phyloP scores from a whole-genome alignment of 1,139 yeast species.

The Chernovozyma aurita region DNA sequence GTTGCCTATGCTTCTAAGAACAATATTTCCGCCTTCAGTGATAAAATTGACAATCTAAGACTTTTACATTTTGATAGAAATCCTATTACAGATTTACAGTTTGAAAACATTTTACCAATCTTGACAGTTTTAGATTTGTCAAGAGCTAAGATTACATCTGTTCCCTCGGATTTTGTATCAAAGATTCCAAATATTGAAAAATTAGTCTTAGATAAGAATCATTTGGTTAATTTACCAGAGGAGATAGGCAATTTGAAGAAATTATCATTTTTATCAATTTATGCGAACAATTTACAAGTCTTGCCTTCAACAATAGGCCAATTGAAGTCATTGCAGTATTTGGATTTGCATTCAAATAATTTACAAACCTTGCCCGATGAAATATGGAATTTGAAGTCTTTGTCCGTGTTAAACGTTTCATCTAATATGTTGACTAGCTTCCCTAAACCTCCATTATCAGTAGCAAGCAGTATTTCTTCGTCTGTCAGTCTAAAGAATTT shows the following conservation, averaged over 20 bases:
- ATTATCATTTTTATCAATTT: constrained; percentile 64
- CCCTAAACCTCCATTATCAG: constrained; percentile 51
- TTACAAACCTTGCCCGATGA: constrained; percentile 65
- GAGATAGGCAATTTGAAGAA: constrained; percentile 58
- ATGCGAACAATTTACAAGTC: constrained; percentile 67
- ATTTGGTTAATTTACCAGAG: constrained; percentile 70
- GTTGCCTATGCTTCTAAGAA: constrained; percentile 76
- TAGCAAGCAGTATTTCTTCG: constrained; percentile 34
- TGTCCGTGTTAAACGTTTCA: constrained; percentile 66
- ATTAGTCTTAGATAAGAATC: constrained; percentile 76
- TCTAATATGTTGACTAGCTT: constrained; percentile 70
- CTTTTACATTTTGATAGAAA: constrained; percentile 52
- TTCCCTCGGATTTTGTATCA: constrained; percentile 61
- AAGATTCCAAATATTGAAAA: constrained; percentile 68
- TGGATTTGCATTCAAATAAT: constrained; percentile 87
- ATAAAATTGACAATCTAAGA: constrained; percentile 55
- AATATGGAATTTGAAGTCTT: constrained; percentile 59
- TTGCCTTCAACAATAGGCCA: constrained; percentile 69
- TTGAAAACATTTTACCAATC: constrained; percentile 51
- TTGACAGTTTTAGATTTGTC: constrained; percentile 73
- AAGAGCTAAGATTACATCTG: constrained; percentile 74
- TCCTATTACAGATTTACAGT: constrained; percentile 74
- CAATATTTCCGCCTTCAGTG: constrained; percentile 66
- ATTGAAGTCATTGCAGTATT: constrained; percentile 54
- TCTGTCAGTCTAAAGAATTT: constrained; percentile 20